Percentiles rank a stretch among this genome's conserved stretches.
Conservation (phyloP, 1,139 yeast species). For the Taphrina wiesneri region DNA sequence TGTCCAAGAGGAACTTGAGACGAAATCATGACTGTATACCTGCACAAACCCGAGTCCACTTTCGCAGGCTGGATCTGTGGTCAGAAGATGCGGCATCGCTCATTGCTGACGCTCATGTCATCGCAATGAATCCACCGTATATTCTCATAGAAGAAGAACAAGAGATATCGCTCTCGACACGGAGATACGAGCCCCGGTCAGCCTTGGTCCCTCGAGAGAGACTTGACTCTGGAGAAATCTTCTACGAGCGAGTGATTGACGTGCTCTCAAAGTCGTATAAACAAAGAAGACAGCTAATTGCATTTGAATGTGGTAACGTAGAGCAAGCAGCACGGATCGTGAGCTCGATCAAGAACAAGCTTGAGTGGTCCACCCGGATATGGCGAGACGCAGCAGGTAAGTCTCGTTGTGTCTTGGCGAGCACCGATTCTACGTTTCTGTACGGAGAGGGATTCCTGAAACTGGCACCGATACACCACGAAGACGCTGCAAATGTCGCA, state of each 20-base stretch:
- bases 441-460: neutral
- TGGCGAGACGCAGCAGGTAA: constrained; percentile 32
- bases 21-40: constrained; percentile 34
- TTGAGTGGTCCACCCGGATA: neutral
- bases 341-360: neutral
- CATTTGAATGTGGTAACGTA: constrained; percentile 16
- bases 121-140: constrained; percentile 90
- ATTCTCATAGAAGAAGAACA: constrained; percentile 56
- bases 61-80: constrained; percentile 38
- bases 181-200: constrained; percentile 66
- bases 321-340: constrained; percentile 29
- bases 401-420: constrained; percentile 18
- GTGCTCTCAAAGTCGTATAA: neutral
- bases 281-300: neutral
- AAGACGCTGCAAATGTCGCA: constrained; percentile 22
- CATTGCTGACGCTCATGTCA: constrained; percentile 50
- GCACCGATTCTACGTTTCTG: neutral
- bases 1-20: constrained; percentile 54
- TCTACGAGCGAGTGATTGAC: constrained; percentile 6
- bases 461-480: neutral
- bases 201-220: constrained; percentile 49
- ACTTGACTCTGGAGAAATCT: constrained; percentile 12
- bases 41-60: constrained; percentile 37
- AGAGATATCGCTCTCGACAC: constrained; percentile 61
- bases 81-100: constrained; percentile 16